Evolutionary conservation across 2,329 filamentous ascomycete species (phyloP).

Genomic region (Biscogniauxia sp.): DNA sequence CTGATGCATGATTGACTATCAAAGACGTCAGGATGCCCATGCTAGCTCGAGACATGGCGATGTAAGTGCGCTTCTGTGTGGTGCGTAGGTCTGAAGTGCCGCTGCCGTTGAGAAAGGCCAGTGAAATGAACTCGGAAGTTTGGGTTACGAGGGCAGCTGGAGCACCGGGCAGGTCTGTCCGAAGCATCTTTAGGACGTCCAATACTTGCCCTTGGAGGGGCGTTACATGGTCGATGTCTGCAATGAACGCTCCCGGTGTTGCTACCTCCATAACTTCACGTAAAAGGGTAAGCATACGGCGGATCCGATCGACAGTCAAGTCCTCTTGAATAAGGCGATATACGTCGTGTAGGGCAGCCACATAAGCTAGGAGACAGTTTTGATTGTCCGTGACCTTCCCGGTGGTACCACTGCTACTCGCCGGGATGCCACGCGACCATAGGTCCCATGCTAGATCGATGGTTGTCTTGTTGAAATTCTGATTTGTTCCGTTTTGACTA

Average conservation of each 20-base stretch:
- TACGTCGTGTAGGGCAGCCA: constrained; percentile 71
- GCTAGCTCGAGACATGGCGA: constrained; percentile 82
- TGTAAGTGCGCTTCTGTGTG: constrained; percentile 67
- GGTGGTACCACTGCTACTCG: constrained; percentile 39
- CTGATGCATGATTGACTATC: constrained; percentile 56
- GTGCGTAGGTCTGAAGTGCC: constrained; percentile 35
- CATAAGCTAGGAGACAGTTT: constrained; percentile 80
- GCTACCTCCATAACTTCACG: constrained; percentile 69
- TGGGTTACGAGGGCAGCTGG: constrained; percentile 67
- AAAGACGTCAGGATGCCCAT: constrained; percentile 68
- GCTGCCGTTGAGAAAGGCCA: constrained; percentile 58
- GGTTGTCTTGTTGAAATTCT: constrained; percentile 48
- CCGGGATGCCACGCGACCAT: constrained; percentile 66
- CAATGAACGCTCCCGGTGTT: constrained; percentile 64
- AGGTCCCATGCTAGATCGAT: constrained; percentile 65
- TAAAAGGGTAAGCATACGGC: constrained; percentile 69
- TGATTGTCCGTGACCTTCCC: constrained; percentile 65
- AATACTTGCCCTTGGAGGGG: constrained; percentile 69
- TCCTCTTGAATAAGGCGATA: constrained; percentile 70
- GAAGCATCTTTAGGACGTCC: constrained; percentile 64
- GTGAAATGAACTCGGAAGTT: constrained; percentile 66
- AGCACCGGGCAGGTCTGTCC: constrained; percentile 62
- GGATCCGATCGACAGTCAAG: constrained; percentile 60
- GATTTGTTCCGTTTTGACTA: constrained; percentile 41
- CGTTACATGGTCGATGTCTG: constrained; percentile 71